Conservation (phyloP, 768 basidiomycete genomes). For the Auricularia sp. region DNA sequence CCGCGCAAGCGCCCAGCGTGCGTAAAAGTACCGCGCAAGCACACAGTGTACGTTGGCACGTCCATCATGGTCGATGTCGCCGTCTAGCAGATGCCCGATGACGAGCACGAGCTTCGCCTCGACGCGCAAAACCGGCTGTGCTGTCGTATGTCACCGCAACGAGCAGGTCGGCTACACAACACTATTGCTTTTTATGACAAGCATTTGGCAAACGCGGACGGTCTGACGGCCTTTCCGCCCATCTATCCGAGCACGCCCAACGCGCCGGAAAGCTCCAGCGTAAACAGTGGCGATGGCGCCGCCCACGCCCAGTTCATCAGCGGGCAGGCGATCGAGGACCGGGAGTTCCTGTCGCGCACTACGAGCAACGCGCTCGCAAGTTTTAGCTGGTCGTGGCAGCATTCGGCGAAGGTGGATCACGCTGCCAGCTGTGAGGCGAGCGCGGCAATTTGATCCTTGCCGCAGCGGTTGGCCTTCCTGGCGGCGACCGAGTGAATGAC, state of each 20-base stretch:
- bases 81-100: constrained; percentile 31
- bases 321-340: constrained; percentile 11
- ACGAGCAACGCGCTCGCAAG: constrained; percentile 23
- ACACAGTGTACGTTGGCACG: background rate
- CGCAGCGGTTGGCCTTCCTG: constrained; percentile 60
- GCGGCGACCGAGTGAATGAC: constrained; percentile 49
- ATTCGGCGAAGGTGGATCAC: background rate
- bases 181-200: background rate
- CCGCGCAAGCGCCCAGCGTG: too few species aligned
- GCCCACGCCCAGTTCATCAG: background rate
- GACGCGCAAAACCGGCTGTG: constrained; percentile 23
- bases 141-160: constrained; percentile 30
- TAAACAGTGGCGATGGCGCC: constrained; percentile 35
- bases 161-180: constrained; percentile 31
- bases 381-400: background rate
- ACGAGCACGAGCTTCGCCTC: constrained; percentile 31
- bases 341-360: constrained; percentile 34
- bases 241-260: constrained; percentile 61
- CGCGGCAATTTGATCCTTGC: constrained; percentile 26
- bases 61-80: too few species aligned
- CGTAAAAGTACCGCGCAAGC: too few species aligned
- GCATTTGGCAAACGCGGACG: constrained; percentile 35
- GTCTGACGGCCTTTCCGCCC: constrained; percentile 63
- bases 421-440: background rate
- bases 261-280: constrained; percentile 45